Evolutionary conservation across 2,329 filamentous ascomycete species (phyloP).

Genomic region (Aplosporella prunicola): DNA sequence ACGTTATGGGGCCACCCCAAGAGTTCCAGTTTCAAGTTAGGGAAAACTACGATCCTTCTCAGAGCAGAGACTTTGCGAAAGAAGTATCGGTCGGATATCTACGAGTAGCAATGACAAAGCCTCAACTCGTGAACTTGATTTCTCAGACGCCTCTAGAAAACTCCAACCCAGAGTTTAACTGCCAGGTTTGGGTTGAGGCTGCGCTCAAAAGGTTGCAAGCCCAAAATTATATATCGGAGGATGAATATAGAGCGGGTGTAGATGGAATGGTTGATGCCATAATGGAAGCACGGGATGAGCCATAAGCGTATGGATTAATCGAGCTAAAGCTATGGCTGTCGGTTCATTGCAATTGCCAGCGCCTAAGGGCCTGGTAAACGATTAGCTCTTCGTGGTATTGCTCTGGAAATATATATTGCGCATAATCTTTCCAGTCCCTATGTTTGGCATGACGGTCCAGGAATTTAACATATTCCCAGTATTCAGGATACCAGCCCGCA

Average conservation of each 20-base stretch:
- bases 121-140: background rate
- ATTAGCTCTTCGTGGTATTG: background rate
- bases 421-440: background rate
- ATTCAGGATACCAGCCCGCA: slow-evolving; percentile 14
- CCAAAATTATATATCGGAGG: background rate
- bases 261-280: background rate
- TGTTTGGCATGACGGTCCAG: slow-evolving; percentile 3
- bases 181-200: background rate
- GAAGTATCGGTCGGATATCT: background rate
- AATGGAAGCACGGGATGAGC: background rate
- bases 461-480: slow-evolving; percentile 15
- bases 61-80: background rate
- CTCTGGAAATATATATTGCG: background rate
- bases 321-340: background rate
- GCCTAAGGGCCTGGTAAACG: background rate
- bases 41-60: background rate
- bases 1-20: background rate
- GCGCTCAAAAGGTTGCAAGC: background rate
- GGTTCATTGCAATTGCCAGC: background rate
- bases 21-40: background rate
- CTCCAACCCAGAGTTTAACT: background rate
- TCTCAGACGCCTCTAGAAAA: background rate
- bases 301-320: background rate
- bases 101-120: background rate
- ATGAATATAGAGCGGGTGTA: background rate